phyloP scores from a whole-genome alignment of 345 rosid genomes.

The Populus euphratica region DNA sequence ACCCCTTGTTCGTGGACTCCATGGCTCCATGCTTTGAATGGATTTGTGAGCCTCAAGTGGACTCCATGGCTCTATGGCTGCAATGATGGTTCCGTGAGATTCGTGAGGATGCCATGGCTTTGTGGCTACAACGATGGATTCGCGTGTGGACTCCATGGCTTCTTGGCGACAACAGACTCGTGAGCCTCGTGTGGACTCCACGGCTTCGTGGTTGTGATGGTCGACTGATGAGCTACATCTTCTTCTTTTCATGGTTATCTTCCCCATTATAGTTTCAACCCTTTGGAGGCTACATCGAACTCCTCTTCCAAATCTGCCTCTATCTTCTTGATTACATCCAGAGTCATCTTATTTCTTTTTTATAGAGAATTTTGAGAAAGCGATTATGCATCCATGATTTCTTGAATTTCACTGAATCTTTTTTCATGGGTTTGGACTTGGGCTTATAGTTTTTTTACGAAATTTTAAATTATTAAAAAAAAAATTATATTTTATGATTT shows the following conservation, averaged over 20 bases:
- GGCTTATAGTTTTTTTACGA: no score
- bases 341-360: accelerated
- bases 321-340: no score
- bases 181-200: not conserved
- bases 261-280: no score
- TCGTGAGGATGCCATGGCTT: not conserved
- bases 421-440: no score
- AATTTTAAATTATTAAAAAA: no score
- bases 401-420: no score
- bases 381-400: no score
- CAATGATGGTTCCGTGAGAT: not conserved
- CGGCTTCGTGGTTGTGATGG: not conserved
- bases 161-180: not conserved
- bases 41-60: not conserved
- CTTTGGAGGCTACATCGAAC: accelerated
- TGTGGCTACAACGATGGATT: not conserved
- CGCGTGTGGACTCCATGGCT: not conserved
- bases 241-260: no score
- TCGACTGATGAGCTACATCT: no score
- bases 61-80: not conserved
- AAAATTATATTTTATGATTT: no score
- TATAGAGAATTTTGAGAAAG: no score
- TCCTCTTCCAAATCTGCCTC: no score
- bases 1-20: not conserved
- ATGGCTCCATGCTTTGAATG: not conserved